Percentiles rank a stretch among this genome's conserved stretches.
Evolutionary conservation across 306 rosid genomes (phyloP).

Genomic region (Bauhinia variegata): DNA sequence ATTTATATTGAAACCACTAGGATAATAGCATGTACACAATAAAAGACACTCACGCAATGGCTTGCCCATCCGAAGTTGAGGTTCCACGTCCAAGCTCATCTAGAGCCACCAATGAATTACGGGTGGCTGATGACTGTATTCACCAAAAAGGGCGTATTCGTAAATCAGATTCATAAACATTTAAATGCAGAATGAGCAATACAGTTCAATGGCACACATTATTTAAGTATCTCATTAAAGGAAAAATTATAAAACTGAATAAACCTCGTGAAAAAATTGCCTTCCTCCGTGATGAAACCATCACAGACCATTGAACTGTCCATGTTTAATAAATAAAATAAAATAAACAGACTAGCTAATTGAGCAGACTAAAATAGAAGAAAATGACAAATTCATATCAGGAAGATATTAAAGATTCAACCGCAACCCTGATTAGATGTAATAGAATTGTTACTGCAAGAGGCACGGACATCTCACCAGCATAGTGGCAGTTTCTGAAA

Average conservation of each 20-base stretch:
- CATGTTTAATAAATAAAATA: slow-evolving; percentile 12
- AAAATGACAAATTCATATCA: background rate
- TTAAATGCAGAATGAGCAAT: background rate
- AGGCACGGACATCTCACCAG: slow-evolving; percentile 60
- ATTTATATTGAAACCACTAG: slow-evolving; percentile 8
- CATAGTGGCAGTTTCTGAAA: slow-evolving; percentile 92
- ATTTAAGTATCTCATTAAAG: slow-evolving; percentile 12
- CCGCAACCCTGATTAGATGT: background rate
- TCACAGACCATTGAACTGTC: slow-evolving; percentile 8
- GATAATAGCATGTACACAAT: slow-evolving; percentile 22
- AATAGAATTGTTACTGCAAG: slow-evolving; percentile 14
- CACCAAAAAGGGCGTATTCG: slow-evolving; percentile 34
- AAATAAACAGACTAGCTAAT: too few species aligned
- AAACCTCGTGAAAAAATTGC: background rate
- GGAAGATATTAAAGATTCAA: too few species aligned
- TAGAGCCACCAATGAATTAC: slow-evolving; percentile 75
- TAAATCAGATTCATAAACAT: slow-evolving; percentile 16
- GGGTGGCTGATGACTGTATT: slow-evolving; percentile 78
- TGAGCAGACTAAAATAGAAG: slow-evolving; percentile 24
- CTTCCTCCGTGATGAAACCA: slow-evolving; percentile 10
- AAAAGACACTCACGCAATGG: slow-evolving; percentile 79
- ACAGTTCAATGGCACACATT: background rate
- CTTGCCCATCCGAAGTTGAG: slow-evolving; percentile 97
- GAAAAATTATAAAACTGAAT: slow-evolving; percentile 17
- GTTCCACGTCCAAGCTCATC: slow-evolving; percentile 99